Conservation (phyloP, 345 rosid species). For the Eucalyptus brandiana region DNA sequence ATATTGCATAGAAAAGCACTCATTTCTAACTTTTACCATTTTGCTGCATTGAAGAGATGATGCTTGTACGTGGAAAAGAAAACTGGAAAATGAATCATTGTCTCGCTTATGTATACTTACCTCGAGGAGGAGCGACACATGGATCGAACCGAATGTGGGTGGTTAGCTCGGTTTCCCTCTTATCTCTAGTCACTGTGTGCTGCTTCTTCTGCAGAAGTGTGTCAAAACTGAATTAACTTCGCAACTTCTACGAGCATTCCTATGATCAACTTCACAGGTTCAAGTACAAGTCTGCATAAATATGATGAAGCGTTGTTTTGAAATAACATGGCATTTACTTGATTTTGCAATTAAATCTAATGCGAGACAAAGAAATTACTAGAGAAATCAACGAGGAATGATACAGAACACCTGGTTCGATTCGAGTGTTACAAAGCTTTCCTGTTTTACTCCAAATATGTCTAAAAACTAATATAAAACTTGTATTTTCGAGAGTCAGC, state of each 20-base stretch:
- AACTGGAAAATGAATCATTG: background rate
- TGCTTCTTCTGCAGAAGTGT: conserved; percentile 59
- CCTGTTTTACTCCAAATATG: background rate
- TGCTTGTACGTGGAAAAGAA: background rate
- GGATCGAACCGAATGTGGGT: conserved; percentile 97
- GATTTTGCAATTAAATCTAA: background rate
- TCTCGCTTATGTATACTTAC: conserved; percentile 7
- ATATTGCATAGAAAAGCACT: background rate
- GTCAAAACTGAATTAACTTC: background rate
- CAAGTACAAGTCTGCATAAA: background rate
- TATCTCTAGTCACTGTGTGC: conserved; percentile 72
- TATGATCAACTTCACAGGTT: background rate
- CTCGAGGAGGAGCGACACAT: conserved; percentile 89
- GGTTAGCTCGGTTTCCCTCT: conserved; percentile 56
- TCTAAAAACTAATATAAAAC: background rate
- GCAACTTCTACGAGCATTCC: background rate
- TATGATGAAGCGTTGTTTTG: background rate
- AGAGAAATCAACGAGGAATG: background rate
- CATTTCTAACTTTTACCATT: background rate
- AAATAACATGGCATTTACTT: background rate
- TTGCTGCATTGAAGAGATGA: background rate
- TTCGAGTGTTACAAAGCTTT: background rate
- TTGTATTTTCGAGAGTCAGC: background rate
- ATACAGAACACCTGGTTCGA: background rate
- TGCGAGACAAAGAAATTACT: background rate